Conservation (phyloP, 139 green algal species). For the Chlorella sorokiniana region DNA sequence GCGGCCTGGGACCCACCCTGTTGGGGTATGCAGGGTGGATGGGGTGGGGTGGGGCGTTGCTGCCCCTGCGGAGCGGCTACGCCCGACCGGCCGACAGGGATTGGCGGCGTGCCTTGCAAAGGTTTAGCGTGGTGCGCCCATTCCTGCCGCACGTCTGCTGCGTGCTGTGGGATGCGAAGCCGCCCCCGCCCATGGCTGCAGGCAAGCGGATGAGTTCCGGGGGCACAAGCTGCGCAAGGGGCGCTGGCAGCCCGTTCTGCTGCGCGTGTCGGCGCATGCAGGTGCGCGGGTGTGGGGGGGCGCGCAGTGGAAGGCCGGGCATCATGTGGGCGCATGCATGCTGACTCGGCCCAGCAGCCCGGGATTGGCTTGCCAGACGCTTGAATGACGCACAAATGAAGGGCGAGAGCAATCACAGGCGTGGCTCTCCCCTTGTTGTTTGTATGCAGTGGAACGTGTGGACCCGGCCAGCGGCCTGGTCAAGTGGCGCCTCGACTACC, state of each 20-base stretch:
- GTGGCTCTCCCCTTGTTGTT: conserved; percentile 26
- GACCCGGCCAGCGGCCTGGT: conserved; percentile 25
- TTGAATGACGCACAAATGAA: no score
- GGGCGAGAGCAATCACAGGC: no score
- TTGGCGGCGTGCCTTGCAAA: no score
- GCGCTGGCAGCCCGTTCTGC: conserved; percentile 52
- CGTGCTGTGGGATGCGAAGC: neutral
- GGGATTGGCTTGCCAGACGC: no score
- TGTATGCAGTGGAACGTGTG: conserved; percentile 57
- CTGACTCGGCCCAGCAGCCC: no score
- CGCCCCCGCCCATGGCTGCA: conserved; percentile 17
- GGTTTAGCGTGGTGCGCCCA: no score
- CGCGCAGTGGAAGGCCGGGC: no score
- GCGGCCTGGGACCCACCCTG: conserved; percentile 53
- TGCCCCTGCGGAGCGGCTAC: no score
- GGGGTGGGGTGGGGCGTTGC: neutral
- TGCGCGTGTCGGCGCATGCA: conserved; percentile 57
- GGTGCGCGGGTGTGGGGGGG: neutral
- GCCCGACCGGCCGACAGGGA: no score
- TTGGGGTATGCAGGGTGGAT: conserved; percentile 46
- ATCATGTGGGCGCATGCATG: no score
- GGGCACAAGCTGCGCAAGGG: conserved; percentile 50
- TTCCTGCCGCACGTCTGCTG: no score
- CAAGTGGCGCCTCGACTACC: conserved; percentile 62
- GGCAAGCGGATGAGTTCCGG: conserved; percentile 30